A percentile compares a stretch with the other conserved stretches of the same genome.
These are phyloP conservation scores for Epichloe brachyelytri DNA, from an alignment of 2,329 filamentous ascomycete genomes.

Conservation along the genomic window DNA sequence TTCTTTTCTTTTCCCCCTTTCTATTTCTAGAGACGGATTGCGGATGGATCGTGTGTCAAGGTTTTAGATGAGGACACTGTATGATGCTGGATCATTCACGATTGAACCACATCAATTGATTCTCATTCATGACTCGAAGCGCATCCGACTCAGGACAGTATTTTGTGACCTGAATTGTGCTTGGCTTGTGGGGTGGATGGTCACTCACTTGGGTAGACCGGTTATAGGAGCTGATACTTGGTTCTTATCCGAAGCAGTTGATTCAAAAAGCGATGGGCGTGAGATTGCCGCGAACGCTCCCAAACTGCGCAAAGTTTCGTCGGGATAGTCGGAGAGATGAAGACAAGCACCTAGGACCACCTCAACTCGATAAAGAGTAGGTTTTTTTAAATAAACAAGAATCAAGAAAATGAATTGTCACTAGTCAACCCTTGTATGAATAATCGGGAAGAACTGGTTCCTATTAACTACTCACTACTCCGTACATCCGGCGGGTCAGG, in stretches of 20 bases:
- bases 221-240: not conserved
- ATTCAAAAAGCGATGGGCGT: too few relatives aligned
- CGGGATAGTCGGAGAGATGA: not conserved
- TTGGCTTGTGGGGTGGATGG: not conserved
- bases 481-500: too few relatives aligned
- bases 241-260: not conserved
- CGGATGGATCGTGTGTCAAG: slow-evolving; percentile 8
- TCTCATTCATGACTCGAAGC: not conserved
- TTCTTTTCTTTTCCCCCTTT: not conserved
- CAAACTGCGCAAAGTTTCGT: not conserved
- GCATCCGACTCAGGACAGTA: not conserved
- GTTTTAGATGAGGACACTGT: slow-evolving; percentile 11
- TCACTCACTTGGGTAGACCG: not conserved
- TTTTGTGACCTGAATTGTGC: not conserved
- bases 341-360: not conserved
- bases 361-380: not conserved
- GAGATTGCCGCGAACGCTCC: not conserved
- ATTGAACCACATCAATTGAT: not conserved
- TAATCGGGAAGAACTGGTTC: not conserved
- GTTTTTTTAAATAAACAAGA: not conserved
- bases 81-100: not conserved
- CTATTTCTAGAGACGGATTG: not conserved
- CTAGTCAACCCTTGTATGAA: too few relatives aligned
- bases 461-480: too few relatives aligned
- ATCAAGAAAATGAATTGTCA: not conserved